Percentiles rank a stretch among this genome's conserved stretches.
Evolutionary conservation across 176 grass and related monocot genomes (phyloP).

Genomic region (Typha latifolia): DNA sequence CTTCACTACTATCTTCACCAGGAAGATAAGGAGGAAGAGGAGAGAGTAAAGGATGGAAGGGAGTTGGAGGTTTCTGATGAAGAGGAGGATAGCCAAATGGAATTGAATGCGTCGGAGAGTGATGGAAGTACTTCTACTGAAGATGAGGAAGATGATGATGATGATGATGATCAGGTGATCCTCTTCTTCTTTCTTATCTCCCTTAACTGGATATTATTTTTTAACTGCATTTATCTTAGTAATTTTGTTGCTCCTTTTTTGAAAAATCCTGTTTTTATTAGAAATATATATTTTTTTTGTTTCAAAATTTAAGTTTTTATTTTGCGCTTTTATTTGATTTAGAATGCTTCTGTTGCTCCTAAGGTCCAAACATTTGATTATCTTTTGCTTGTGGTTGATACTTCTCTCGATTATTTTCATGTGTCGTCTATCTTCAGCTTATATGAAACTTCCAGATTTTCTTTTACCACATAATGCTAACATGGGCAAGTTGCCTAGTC

Average conservation of each 20-base stretch:
- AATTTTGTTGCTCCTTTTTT: background rate
- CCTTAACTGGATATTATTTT: background rate
- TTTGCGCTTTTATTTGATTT: background rate
- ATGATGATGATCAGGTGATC: constrained; percentile 50
- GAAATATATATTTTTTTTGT: background rate
- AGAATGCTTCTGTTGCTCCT: background rate
- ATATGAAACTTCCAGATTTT: no score
- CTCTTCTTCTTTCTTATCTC: background rate
- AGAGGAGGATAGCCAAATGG: constrained; percentile 10
- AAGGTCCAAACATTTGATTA: background rate
- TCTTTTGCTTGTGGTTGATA: background rate
- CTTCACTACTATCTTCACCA: constrained; percentile 66
- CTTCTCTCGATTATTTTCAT: no score
- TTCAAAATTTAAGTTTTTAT: background rate
- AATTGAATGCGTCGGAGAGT: constrained; percentile 14
- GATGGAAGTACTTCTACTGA: constrained; percentile 29
- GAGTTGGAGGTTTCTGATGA: constrained; percentile 8
- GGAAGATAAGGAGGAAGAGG: constrained; percentile 28
- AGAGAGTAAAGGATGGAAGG: background rate
- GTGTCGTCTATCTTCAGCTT: no score
- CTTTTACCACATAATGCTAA: no score
- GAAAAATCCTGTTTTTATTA: no score
- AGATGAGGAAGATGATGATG: constrained; percentile 27
- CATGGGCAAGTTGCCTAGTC: no score
- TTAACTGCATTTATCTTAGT: background rate